phyloP scores from a whole-genome alignment of 2,329 filamentous ascomycete genomes.

The Aureobasidium sp. region DNA sequence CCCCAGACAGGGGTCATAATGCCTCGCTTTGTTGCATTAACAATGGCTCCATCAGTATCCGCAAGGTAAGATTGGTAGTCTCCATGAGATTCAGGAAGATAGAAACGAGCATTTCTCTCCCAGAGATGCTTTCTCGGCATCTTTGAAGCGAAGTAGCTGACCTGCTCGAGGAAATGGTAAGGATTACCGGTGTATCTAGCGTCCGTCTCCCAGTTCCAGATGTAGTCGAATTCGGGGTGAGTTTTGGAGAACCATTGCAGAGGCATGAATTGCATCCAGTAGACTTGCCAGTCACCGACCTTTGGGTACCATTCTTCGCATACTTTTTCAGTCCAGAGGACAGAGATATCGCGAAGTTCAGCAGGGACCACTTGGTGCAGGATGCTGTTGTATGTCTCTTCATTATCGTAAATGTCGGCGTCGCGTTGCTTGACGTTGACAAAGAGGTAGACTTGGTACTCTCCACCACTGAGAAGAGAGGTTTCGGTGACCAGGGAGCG shows the following conservation, averaged over 20 bases:
- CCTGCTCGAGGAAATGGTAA: slow-evolving; percentile 65
- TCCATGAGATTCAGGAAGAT: slow-evolving; percentile 45
- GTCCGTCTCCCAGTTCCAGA: slow-evolving; percentile 84
- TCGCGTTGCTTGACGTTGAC: slow-evolving; percentile 46
- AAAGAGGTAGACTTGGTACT: slow-evolving; percentile 40
- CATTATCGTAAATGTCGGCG: slow-evolving; percentile 49
- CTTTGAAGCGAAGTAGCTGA: slow-evolving; percentile 45
- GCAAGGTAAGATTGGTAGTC: slow-evolving; percentile 38
- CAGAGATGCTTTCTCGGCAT: slow-evolving; percentile 51
- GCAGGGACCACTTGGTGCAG: slow-evolving; percentile 55
- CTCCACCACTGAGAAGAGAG: slow-evolving; percentile 37
- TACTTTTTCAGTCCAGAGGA: slow-evolving; percentile 62
- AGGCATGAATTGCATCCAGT: slow-evolving; percentile 57
- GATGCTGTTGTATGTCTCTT: slow-evolving; percentile 49
- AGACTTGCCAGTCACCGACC: slow-evolving; percentile 40
- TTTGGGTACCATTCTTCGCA: slow-evolving; percentile 40
- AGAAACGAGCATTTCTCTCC: slow-evolving; percentile 49
- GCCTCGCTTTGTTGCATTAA: slow-evolving; percentile 29
- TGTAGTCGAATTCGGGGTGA: slow-evolving; percentile 69
- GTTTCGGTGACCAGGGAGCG: slow-evolving; percentile 38
- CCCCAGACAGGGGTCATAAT: slow-evolving; percentile 67
- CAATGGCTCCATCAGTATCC: slow-evolving; percentile 33
- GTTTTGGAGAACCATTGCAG: slow-evolving; percentile 68
- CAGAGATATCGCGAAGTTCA: slow-evolving; percentile 61
- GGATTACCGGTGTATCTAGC: slow-evolving; percentile 71